Evolutionary conservation across 2,329 filamentous ascomycete genomes (phyloP).

Genomic region (Cercospora sojina): DNA sequence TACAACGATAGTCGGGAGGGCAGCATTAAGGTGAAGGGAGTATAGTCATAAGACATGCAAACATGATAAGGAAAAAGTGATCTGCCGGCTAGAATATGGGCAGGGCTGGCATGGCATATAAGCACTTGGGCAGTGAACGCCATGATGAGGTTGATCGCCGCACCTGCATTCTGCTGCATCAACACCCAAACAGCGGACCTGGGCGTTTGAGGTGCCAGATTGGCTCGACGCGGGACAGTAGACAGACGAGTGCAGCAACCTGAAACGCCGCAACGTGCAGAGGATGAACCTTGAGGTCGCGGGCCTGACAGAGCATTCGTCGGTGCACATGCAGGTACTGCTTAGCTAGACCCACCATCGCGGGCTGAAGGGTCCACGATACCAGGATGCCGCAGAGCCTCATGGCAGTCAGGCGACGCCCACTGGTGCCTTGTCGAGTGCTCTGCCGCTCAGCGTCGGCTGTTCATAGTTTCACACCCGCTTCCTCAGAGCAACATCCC

Average conservation of each 20-base stretch:
- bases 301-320: conserved; percentile 29
- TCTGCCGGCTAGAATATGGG: conserved; percentile 10
- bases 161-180: conserved; percentile 21
- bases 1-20: conserved; percentile 25
- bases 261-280: conserved; percentile 28
- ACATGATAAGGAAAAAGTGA: conserved; percentile 19
- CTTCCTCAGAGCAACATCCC: neutral
- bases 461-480: neutral
- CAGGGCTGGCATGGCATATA: conserved; percentile 27
- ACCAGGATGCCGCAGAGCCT: conserved; percentile 16
- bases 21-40: conserved; percentile 26
- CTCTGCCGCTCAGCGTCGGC: neutral
- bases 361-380: conserved; percentile 13
- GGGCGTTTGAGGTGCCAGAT: conserved; percentile 23
- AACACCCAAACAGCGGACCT: conserved; percentile 12
- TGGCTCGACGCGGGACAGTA: conserved; percentile 27
- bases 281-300: conserved; percentile 27
- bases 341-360: conserved; percentile 24
- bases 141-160: conserved; percentile 29
- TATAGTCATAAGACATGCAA: conserved; percentile 24
- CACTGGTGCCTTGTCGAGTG: neutral
- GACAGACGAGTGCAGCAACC: conserved; percentile 24
- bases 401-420: conserved; percentile 5
- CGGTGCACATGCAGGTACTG: conserved; percentile 31
- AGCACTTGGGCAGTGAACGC: conserved; percentile 16